phyloP scores from a whole-genome alignment of 164 flowering plant species.

The Santalum album region DNA sequence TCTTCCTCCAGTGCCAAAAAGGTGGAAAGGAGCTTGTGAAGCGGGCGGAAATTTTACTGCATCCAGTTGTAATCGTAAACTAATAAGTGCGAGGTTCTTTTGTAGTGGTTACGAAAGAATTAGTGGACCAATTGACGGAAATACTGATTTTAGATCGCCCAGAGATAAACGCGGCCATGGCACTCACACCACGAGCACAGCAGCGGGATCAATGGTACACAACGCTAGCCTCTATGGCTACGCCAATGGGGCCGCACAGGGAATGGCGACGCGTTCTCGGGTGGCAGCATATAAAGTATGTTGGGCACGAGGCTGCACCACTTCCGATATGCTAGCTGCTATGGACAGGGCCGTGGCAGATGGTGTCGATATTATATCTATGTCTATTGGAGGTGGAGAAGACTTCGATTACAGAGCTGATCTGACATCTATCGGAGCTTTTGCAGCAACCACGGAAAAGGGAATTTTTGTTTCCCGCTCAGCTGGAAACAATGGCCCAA shows the following conservation, averaged over 20 bases:
- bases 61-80: slow-evolving; percentile 60
- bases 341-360: slow-evolving; percentile 44
- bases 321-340: slow-evolving; percentile 43
- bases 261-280: slow-evolving; percentile 51
- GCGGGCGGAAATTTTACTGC: slow-evolving; percentile 53
- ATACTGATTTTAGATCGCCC: slow-evolving; percentile 54
- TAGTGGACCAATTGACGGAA: slow-evolving; percentile 15
- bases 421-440: background rate
- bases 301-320: slow-evolving; percentile 27
- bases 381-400: slow-evolving; percentile 23
- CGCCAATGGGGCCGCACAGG: slow-evolving; percentile 36
- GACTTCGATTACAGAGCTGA: background rate
- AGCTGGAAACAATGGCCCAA: slow-evolving; percentile 83
- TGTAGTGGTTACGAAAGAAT: slow-evolving; percentile 51
- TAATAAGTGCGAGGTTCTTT: slow-evolving; percentile 84
- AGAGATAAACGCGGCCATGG: slow-evolving; percentile 89
- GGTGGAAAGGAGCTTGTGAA: slow-evolving; percentile 76
- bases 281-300: slow-evolving; percentile 47
- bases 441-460: slow-evolving; percentile 34
- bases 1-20: slow-evolving; percentile 44
- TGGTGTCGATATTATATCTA: slow-evolving; percentile 42
- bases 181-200: slow-evolving; percentile 91
- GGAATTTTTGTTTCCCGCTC: slow-evolving; percentile 81
- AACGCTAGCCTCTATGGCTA: slow-evolving; percentile 30
- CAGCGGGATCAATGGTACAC: slow-evolving; percentile 39